Percentiles rank a stretch among this genome's conserved stretches.
Evolutionary conservation across 768 basidiomycete genomes (phyloP).

Genomic region (Tricholoma flavovirens): DNA sequence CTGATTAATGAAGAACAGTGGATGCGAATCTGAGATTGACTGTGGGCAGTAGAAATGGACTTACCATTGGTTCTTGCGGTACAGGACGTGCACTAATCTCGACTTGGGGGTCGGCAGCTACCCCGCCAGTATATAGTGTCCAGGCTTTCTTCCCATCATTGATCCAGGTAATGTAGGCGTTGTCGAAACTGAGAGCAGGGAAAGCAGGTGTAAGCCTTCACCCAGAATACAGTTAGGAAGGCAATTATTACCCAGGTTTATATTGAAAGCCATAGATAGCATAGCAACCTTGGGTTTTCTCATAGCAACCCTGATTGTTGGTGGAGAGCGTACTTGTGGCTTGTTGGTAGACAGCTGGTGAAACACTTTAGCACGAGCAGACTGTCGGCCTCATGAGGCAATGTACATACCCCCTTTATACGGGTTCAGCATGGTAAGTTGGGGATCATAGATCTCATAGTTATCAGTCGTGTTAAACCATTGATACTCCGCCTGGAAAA

Average conservation of each 20-base stretch:
- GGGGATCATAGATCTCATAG: conserved; percentile 41
- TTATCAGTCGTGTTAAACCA: conserved; percentile 51
- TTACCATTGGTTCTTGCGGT: conserved; percentile 68
- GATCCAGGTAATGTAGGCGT: conserved; percentile 60
- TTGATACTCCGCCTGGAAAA: conserved; percentile 49
- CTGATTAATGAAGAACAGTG: conserved; percentile 21
- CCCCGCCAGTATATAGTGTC: conserved; percentile 43
- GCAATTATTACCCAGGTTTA: conserved; percentile 36
- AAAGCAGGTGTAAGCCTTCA: conserved; percentile 11
- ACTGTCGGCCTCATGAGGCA: conserved; percentile 30
- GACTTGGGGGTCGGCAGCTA: conserved; percentile 44
- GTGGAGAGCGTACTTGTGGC: conserved; percentile 61
- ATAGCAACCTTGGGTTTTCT: conserved; percentile 28
- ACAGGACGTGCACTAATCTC: conserved; percentile 56
- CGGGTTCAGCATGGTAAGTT: conserved; percentile 42
- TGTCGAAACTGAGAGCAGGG: conserved; percentile 29
- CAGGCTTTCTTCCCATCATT: conserved; percentile 44
- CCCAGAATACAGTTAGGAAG: conserved; percentile 10
- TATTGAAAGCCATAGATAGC: conserved; percentile 45
- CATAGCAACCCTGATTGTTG: conserved; percentile 65
- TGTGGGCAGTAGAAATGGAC: conserved; percentile 3
- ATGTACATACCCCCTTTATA: conserved; percentile 60
- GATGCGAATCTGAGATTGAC: background rate
- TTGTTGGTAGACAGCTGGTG: conserved; percentile 57
- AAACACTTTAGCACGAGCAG: conserved; percentile 17